Conservation (phyloP, 177 flowering plant genomes). For the Vitis hybrid region DNA sequence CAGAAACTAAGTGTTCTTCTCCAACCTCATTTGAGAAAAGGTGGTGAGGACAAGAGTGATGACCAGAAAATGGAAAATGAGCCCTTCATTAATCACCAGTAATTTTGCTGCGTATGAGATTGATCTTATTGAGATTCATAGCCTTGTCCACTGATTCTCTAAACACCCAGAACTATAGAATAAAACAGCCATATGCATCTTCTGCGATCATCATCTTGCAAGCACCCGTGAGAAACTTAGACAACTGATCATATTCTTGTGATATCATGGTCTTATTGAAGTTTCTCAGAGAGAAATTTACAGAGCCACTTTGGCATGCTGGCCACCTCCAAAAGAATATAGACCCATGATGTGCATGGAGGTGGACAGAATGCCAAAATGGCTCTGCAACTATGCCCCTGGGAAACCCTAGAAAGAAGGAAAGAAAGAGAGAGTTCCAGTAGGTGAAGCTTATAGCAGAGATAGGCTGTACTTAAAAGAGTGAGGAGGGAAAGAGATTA, state of each 20-base stretch:
- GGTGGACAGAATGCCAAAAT: constrained; percentile 58
- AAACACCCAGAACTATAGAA: too few relatives aligned
- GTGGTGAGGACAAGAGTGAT: too few relatives aligned
- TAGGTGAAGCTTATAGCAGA: constrained; percentile 2
- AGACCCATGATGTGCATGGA: constrained; percentile 7
- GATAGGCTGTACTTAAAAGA: background rate
- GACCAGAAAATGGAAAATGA: too few relatives aligned
- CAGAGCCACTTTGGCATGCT: constrained; percentile 38
- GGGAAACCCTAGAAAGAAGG: constrained; percentile 24
- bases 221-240: too few relatives aligned
- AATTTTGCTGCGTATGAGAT: too few relatives aligned
- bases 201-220: too few relatives aligned
- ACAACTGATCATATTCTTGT: background rate
- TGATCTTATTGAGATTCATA: too few relatives aligned
- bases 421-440: constrained; percentile 11
- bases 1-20: too few relatives aligned
- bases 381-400: constrained; percentile 35
- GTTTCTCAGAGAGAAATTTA: constrained; percentile 39
- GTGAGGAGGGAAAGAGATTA: background rate
- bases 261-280: background rate
- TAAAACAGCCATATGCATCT: too few relatives aligned
- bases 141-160: too few relatives aligned
- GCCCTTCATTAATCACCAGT: too few relatives aligned
- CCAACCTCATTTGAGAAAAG: too few relatives aligned
- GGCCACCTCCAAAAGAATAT: constrained; percentile 31